A percentile compares a stretch with the other conserved stretches of the same genome.
Conservation (phyloP, 257 asterid species). For the Nicotiana otophora region DNA sequence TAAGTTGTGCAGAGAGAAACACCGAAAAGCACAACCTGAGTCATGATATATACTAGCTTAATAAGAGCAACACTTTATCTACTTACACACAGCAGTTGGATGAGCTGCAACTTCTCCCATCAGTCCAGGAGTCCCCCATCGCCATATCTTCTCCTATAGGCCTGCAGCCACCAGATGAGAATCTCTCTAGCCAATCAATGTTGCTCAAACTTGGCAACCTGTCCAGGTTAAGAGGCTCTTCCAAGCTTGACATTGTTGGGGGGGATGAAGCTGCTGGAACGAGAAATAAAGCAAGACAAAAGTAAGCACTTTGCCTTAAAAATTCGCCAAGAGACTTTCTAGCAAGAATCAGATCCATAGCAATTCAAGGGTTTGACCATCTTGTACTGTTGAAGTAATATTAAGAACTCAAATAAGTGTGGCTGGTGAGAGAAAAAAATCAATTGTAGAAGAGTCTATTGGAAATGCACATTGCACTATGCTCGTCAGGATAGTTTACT, state of each 20-base stretch:
- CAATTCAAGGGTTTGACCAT: slow-evolving; percentile 7
- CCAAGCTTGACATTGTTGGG: slow-evolving; percentile 81
- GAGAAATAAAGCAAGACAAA: slow-evolving; percentile 13
- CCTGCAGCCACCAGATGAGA: slow-evolving; percentile 76
- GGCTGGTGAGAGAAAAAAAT: not conserved
- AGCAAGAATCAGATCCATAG: slow-evolving; percentile 16
- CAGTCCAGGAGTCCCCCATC: slow-evolving; percentile 74
- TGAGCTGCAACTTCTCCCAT: slow-evolving; percentile 87
- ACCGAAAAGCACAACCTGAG: not conserved
- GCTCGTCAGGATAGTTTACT: not conserved
- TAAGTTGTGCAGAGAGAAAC: not conserved
- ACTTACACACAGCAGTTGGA: slow-evolving; percentile 79
- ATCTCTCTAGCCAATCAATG: slow-evolving; percentile 50
- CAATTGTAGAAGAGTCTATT: not conserved
- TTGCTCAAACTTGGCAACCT: slow-evolving; percentile 77
- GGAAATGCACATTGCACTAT: not conserved
- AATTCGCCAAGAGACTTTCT: not conserved
- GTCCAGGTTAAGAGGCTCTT: slow-evolving; percentile 91
- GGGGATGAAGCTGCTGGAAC: slow-evolving; percentile 25
- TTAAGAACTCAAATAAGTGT: slow-evolving; percentile 11
- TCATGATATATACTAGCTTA: not conserved
- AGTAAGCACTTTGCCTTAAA: slow-evolving; percentile 9
- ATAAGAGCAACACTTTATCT: not conserved
- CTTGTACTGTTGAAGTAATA: not conserved
- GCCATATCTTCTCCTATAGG: slow-evolving; percentile 64